These are phyloP conservation scores for Aspergillus ochraceoroseus DNA, from an alignment of 2,329 filamentous ascomycete genomes.

Conservation along the genomic window DNA sequence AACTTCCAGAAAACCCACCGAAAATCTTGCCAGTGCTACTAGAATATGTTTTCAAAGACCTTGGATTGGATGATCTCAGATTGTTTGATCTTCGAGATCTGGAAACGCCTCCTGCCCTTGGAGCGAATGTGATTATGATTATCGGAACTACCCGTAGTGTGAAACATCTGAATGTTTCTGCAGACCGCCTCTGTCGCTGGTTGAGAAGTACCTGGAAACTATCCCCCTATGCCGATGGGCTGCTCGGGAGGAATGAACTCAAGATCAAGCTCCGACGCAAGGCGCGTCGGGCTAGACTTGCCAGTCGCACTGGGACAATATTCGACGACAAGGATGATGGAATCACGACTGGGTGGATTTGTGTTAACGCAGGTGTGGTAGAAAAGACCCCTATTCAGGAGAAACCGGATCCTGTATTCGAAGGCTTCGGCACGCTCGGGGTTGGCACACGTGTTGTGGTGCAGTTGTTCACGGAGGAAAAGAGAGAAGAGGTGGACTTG, in stretches of 20 bases:
- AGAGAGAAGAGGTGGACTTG: constrained; percentile 61
- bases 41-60: constrained; percentile 72
- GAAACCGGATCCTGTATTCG: constrained; percentile 45
- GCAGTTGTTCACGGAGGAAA: constrained; percentile 67
- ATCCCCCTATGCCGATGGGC: constrained; percentile 73
- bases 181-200: constrained; percentile 85
- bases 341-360: constrained; percentile 91
- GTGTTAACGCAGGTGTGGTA: constrained; percentile 76
- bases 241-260: constrained; percentile 84
- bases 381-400: constrained; percentile 46
- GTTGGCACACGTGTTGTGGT: constrained; percentile 61
- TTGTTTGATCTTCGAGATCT: constrained; percentile 78
- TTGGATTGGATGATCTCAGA: constrained; percentile 76
- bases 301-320: constrained; percentile 64
- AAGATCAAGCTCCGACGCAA: constrained; percentile 80
- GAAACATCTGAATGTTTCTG: constrained; percentile 85
- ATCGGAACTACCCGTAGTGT: constrained; percentile 87
- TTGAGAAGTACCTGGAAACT: constrained; percentile 68
- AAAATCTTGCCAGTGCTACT: constrained; percentile 66
- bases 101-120: constrained; percentile 81
- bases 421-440: constrained; percentile 66
- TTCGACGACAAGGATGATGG: constrained; percentile 67
- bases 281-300: constrained; percentile 72
- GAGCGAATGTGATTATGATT: constrained; percentile 85
- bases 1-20: constrained; percentile 65